Base-by-base conservation (phyloP, 495 filamentous ascomycete genomes). In the Penicillium canescens region DNA sequence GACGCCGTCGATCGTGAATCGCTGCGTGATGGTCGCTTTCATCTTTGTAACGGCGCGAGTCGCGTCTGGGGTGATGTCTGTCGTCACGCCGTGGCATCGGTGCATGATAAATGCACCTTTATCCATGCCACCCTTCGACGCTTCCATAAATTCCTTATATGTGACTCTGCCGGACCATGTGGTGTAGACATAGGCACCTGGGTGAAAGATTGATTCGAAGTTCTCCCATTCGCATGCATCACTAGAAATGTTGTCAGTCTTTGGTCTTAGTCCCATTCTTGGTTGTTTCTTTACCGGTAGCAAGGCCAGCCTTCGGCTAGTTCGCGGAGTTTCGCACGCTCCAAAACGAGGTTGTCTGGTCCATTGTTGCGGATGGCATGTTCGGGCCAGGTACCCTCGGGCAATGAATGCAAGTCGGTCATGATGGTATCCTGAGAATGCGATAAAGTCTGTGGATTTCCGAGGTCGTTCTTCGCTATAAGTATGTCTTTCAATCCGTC, bases 1-100 rank as follows among this genome's bases (percentile, higher is more conserved):
- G 42, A 70, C 63, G 1, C 58, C 63, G n/a, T 69, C 66, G 33
- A 80, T 71, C 3, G 41, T 61, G 68, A 87, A 86, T 31, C 84
- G 78, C 65, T 87, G 84, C 2, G 84, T 86, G 65, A 86, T 87
- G 38, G 83, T 86, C 2, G 84, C 84, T 65, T 87, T 87, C 81
- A 87, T 82, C 69, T 86, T 87, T 54, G 82, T 82, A 6, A 87
- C 77, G n/a, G 83, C 84, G n/a, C 83, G 80, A 23, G 36, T 56
- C 14, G 52, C 71, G 33, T 59, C 55, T 13, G 66, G 54, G 31
- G 66, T 74, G 43, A 86, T 78, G 54, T 87, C 84, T 5, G 74
- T 82, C 7, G 80, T 73, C 0, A 75, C 77, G 23, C 83, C 83
- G 63, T 84, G 83, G 65, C 79, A 76, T 49, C 83, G 81, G 60